Evolutionary conservation across 441 rosid species (phyloP).

Genomic region (Biscutella laevigata): DNA sequence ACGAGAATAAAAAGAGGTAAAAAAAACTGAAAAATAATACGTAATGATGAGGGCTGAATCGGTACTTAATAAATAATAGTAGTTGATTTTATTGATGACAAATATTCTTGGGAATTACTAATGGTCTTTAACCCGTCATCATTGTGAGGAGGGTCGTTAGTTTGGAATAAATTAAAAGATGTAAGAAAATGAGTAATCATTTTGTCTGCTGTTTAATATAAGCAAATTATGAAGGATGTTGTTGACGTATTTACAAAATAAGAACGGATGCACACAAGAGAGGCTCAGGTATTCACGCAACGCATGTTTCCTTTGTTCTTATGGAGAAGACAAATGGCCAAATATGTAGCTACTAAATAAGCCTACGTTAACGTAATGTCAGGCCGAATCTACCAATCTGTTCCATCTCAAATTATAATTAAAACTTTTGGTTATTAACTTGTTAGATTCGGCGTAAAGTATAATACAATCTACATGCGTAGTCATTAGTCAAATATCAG

Average conservation of each 20-base stretch:
- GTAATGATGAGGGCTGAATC: too few species aligned
- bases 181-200: not conserved
- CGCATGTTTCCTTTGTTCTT: constrained; percentile 5
- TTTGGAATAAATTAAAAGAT: not conserved
- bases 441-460: too few species aligned
- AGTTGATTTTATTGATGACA: too few species aligned
- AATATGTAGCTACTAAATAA: not conserved
- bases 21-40: too few species aligned
- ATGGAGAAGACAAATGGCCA: not conserved
- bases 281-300: constrained; percentile 4
- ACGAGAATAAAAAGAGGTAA: too few species aligned
- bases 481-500: too few species aligned
- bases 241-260: not conserved
- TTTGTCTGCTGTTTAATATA: not conserved
- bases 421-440: too few species aligned
- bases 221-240: constrained; percentile 4
- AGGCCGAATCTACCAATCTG: constrained; percentile 4
- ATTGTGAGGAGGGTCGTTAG: not conserved
- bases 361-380: constrained; percentile 4
- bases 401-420: not conserved
- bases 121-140: too few species aligned
- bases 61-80: too few species aligned
- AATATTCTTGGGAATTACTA: too few species aligned
- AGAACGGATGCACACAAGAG: not conserved
- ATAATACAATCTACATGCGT: too few species aligned